Base-by-base conservation (phyloP, 176 grass and related monocot species). In the Musa schizocarpa region DNA sequence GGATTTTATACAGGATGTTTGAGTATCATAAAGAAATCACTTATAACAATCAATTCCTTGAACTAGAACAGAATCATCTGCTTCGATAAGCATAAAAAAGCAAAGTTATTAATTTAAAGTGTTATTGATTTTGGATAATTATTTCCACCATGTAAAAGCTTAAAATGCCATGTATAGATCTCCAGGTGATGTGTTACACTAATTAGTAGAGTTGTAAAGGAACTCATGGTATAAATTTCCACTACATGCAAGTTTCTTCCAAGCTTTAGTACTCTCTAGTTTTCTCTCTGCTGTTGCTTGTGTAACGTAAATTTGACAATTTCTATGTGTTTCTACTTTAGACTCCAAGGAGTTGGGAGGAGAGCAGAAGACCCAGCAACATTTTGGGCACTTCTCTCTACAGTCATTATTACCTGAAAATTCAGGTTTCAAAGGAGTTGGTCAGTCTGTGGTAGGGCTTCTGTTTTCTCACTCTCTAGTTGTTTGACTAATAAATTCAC, bases 401-500 rank as follows among this genome's bases (percentile, higher is more conserved):
- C 63, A 12, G 11, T 24, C 63, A 24, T 86, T 79, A 25, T 81
- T 83, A 17, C 50, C 81, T 17, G 88, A 93, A 74, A 80, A 85
- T 86, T 81, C 88, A 68, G 34, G 78, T 50, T 98, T 91, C 49
- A 88, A 89, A 56, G 88, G 84, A 55, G 78, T 88, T 71, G 82
- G 75, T 72, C 90, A 93, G 85, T 89, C 90, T 70, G 76, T 89
- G 86, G 94, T 98, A 78, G 54, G 76, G 4, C 74, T 80, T 48
- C 19, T 54, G 9, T 54, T 73, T 43, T 73, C 34, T 43, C 34
- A 43, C 4, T 43, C 34, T 43, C 5, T 43, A 43, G 34, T 43
- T 43, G 34, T 43, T 43, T 43, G 4, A 43, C 34, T 43, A 43
- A 43, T 43, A 43, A 43, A 43, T 43, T 54, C 54, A 26, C 73